Conservation (phyloP, 768 basidiomycete genomes). For the Boletellus ananas region DNA sequence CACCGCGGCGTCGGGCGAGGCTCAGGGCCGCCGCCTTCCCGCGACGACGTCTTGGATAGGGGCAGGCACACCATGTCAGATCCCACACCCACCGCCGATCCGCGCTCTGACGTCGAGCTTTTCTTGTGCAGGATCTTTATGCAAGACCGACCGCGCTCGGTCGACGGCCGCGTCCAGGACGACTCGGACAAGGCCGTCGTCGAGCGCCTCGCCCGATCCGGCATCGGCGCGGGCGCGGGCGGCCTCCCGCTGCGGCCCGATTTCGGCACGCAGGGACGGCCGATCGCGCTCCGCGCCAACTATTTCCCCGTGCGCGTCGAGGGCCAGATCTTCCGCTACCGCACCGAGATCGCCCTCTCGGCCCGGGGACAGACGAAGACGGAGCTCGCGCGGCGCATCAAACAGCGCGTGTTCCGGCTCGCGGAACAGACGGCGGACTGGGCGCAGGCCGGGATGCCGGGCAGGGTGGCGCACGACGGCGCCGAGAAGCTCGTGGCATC, state of each 20-base stretch:
- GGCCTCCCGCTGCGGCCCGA: constrained; percentile 44
- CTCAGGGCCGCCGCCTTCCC: neutral
- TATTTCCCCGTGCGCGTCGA: constrained; percentile 44
- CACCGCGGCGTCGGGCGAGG: constrained; percentile 12
- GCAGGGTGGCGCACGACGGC: constrained; percentile 43
- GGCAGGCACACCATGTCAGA: constrained; percentile 10
- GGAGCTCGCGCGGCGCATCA: constrained; percentile 33
- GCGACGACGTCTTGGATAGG: constrained; percentile 19
- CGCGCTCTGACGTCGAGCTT: no score
- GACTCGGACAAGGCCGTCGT: constrained; percentile 38
- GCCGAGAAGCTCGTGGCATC: constrained; percentile 42
- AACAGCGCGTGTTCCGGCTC: constrained; percentile 41
- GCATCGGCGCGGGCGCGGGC: neutral
- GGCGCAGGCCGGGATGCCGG: constrained; percentile 33
- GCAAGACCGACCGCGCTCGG: constrained; percentile 29
- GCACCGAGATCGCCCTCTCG: constrained; percentile 27
- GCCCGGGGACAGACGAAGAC: constrained; percentile 5
- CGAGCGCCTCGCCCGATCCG: constrained; percentile 17
- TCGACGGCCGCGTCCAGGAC: constrained; percentile 52
- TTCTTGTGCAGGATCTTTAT: constrained; percentile 27
- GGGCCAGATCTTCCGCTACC: constrained; percentile 40
- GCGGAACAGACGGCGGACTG: constrained; percentile 41
- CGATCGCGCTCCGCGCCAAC: constrained; percentile 44
- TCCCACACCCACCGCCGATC: no score
- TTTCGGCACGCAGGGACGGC: constrained; percentile 39